Conservation (phyloP, 1,139 yeast genomes). For the Kodamaea suecica region DNA sequence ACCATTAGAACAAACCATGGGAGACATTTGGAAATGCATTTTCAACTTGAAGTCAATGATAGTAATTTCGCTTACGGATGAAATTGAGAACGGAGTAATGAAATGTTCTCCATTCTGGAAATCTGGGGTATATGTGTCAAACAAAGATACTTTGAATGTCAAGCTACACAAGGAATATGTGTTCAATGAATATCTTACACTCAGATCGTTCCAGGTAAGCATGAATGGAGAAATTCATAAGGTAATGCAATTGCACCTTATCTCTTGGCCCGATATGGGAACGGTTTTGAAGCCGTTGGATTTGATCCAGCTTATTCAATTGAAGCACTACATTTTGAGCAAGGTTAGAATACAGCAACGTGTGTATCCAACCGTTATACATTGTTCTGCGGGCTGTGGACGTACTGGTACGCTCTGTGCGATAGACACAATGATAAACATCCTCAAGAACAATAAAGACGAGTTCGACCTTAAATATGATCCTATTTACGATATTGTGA, state of each 20-base stretch:
- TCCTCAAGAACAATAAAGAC: constrained; percentile 25
- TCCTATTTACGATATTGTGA: constrained; percentile 50
- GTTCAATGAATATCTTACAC: constrained; percentile 18
- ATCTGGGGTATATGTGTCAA: constrained; percentile 43
- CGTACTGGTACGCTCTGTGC: constrained; percentile 86
- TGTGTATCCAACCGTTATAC: constrained; percentile 57
- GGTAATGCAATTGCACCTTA: constrained; percentile 47
- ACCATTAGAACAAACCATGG: constrained; percentile 71
- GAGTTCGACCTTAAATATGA: constrained; percentile 23
- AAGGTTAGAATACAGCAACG: constrained; percentile 6
- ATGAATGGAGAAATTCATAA: constrained; percentile 27
- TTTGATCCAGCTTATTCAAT: constrained; percentile 37
- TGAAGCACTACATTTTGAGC: constrained; percentile 34
- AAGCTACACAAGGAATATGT: constrained; percentile 18
- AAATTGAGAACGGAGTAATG: constrained; percentile 49
- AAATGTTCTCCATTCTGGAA: constrained; percentile 59
- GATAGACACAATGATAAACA: constrained; percentile 60
- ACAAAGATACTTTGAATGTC: constrained; percentile 31
- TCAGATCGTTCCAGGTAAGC: constrained; percentile 37
- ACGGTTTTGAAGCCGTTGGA: constrained; percentile 37
- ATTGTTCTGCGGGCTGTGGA: constrained; percentile 93
- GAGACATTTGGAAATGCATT: constrained; percentile 79
- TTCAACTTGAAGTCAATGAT: constrained; percentile 40
- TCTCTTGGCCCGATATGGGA: constrained; percentile 56
- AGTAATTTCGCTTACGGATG: constrained; percentile 50